Evolutionary conservation across 495 filamentous ascomycete species (phyloP), one percentile per base, ranked within the genome.

Genomic region (Daldinia decipiens): DNA sequence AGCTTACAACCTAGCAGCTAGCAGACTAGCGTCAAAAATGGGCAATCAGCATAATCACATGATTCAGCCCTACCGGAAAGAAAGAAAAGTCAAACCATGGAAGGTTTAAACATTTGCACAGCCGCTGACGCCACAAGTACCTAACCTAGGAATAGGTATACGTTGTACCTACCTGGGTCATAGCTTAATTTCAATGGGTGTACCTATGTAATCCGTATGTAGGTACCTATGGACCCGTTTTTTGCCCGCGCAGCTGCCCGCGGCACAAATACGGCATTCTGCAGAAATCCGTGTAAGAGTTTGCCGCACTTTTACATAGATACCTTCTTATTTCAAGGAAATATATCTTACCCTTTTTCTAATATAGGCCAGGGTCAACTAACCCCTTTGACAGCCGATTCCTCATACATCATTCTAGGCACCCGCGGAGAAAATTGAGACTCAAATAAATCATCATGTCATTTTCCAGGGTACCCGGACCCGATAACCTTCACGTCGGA

Each of bases 401-500:
- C 43, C 43, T 47, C 17, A 24, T 29, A 19, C 27, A 57, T 32
- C 24, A 34, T n/a, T 26, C 27, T 26, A 19, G 32, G 31, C 43
- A 50, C 13, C 39, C 40, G 12, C n/a, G 34, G 29, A 51, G 34
- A 39, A 59, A 59, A 26, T 21, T 13, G 24, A 24, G 13, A 40
- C 38, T 12, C 3, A 59, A 9, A 29, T 6, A 21, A 27, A 27
- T 15, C 15, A 40, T 38, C 40, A 74, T 72, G 73, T 40, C 58
- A 9, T 29, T 75, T 12, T 69, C 73, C 13, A 77, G 63, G 62
- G 62, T 77, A 60, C 70, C 75, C 4, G 75, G 73, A 36, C 56
- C 68, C 9, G 85, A 89, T 47, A 89, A 91, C 54, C 85, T 97
- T 65, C 94, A 90, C 77, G 88, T 97, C 52, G 93, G 93, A 80